Base-by-base conservation (phyloP, 768 basidiomycete genomes). In the Lactarius indigo region DNA sequence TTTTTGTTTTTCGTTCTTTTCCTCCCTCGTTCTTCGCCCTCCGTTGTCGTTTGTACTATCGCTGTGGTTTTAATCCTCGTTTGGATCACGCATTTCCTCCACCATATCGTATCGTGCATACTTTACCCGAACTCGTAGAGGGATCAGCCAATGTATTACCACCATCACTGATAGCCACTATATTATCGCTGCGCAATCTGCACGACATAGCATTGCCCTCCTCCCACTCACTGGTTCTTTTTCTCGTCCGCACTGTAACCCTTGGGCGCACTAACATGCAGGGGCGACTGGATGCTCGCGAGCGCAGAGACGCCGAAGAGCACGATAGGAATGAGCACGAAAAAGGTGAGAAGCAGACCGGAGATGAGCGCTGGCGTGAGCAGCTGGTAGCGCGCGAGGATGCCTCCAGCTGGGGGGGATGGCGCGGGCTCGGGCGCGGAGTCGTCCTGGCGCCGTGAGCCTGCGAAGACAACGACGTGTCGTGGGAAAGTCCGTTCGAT, bases 331-430 rank as follows among this genome's bases (percentile, higher is more conserved):
- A 93, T 72, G 15, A 91, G 78, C 59, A 91, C 72, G 74, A 91
- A 89, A 72, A 92, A 79, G 0, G 78, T 77, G 55, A 92, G 76
- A 58, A 92, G 81, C 20, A 93, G 81, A 8, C 81, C 74, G 5
- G 81, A 82, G 75, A 93, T 90, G 57, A 94, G 80, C 0, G 82
- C 88, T 1, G 92, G 89, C 0, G 90, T 91, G 57, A 93, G 83
- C 56, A 92, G 82, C 73, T 92, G 90, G 75, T 92, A 92, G 39
- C 80, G 84, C 68, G 86, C 82, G 31, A 93, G 81, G 63, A 92
- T 86, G 12, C 90, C 88, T 28, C 83, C 85, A 9, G 78, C 73
- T 7, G 81, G 75, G 1, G 80, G 74, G 20, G 80, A 79, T 13
- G 78, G 72, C 61, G 57, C 28, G 5, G 65, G 65, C n/a, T 23